These are phyloP conservation scores for Saccharomycopsis guyanensis DNA, from an alignment of 805 yeast species.

Conservation along the genomic window DNA sequence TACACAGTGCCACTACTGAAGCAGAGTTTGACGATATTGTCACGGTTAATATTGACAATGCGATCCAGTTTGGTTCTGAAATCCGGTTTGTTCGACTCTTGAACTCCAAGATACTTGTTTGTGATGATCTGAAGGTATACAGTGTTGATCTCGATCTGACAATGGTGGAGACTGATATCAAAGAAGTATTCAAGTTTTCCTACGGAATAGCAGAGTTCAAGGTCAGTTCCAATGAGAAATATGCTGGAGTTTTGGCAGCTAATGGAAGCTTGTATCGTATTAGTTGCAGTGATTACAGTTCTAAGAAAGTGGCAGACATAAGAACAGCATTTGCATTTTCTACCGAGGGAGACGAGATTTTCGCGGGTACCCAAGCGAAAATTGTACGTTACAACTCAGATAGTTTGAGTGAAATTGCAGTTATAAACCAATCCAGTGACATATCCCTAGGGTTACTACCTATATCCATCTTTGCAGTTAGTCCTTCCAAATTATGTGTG, in stretches of 20 bases:
- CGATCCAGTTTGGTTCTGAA: neutral
- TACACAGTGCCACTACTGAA: constrained; percentile 2
- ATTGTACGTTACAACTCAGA: neutral
- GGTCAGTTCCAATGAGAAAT: neutral
- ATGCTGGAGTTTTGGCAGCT: neutral
- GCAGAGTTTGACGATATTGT: neutral
- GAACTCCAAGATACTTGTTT: too few relatives aligned
- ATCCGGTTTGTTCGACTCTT: neutral
- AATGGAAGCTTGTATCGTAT: neutral
- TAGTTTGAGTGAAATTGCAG: neutral
- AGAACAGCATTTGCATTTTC: neutral
- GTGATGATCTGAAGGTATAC: too few relatives aligned
- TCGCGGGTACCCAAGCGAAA: neutral
- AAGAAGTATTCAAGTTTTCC: neutral
- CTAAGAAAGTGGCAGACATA: neutral
- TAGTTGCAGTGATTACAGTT: neutral
- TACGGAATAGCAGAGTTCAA: neutral
- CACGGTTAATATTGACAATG: neutral
- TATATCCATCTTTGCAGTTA: neutral
- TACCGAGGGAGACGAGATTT: neutral
- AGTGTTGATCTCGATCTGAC: too few relatives aligned
- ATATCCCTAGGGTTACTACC: neutral
- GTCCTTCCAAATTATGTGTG: neutral
- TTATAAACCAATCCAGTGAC: neutral
- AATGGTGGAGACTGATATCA: too few relatives aligned